Evolutionary conservation across 352 stramenopile species (phyloP).

Genomic region (Globisporangium orthogonon): DNA sequence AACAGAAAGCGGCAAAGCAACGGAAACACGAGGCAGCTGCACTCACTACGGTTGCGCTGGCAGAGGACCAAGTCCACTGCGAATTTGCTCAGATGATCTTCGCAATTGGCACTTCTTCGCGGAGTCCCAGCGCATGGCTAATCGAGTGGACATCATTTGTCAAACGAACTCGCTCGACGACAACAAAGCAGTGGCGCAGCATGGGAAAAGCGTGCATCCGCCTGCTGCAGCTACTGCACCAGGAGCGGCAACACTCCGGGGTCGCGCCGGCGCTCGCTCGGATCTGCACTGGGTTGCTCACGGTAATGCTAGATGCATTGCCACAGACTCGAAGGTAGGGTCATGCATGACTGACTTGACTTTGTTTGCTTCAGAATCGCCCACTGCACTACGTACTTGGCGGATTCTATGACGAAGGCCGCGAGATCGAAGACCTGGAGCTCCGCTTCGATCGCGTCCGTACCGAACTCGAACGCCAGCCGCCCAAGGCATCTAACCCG

Average conservation of each 20-base stretch:
- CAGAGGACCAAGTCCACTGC: not conserved
- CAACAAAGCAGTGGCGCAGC: constrained; percentile 1
- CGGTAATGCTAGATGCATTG: not conserved
- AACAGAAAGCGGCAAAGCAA: constrained; percentile 19
- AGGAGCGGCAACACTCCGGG: not conserved
- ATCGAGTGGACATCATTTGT: not conserved
- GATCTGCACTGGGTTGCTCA: constrained; percentile 8
- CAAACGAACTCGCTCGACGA: not conserved
- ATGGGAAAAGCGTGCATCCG: constrained; percentile 4
- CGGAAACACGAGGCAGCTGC: constrained; percentile 6
- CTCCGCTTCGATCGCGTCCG: constrained; percentile 10
- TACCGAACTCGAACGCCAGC: constrained; percentile 11
- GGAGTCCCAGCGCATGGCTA: no score
- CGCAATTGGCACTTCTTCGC: not conserved
- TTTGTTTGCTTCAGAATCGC: not conserved
- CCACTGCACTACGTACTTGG: constrained; percentile 8
- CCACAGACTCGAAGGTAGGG: no score
- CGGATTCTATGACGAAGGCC: constrained; percentile 3
- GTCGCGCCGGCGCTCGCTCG: not conserved
- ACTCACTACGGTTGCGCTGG: not conserved
- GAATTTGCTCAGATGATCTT: constrained; percentile 2
- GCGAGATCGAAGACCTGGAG: constrained; percentile 9
- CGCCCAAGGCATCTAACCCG: constrained; percentile 15
- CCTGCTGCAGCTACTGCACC: constrained; percentile 6
- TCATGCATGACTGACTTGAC: not conserved